These are phyloP conservation scores for Neurospora terricola DNA, from an alignment of 495 filamentous ascomycete genomes.

Conservation along the genomic window DNA sequence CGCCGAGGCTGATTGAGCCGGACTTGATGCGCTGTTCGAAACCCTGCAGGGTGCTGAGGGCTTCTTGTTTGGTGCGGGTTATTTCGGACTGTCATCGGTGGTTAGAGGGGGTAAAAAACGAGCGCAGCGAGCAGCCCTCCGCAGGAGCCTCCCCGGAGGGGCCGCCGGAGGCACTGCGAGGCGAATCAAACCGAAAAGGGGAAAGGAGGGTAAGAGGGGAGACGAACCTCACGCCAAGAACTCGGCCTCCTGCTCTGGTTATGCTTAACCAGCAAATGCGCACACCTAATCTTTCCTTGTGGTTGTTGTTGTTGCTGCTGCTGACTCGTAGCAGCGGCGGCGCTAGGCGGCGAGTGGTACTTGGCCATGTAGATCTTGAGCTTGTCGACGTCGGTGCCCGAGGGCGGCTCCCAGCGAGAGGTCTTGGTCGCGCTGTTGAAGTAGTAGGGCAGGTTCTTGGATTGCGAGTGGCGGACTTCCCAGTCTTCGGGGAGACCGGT, in stretches of 20 bases:
- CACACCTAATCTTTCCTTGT: slow-evolving; percentile 79
- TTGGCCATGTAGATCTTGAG: slow-evolving; percentile 87
- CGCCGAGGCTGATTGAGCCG: slow-evolving; percentile 57
- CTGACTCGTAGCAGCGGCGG: background rate
- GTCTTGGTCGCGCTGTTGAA: slow-evolving; percentile 76
- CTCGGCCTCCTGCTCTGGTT: slow-evolving; percentile 72
- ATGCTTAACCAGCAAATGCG: slow-evolving; percentile 91
- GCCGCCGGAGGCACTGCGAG: background rate
- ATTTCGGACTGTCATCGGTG: slow-evolving; percentile 49
- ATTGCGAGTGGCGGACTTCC: slow-evolving; percentile 94
- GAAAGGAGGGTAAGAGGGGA: background rate
- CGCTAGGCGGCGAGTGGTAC: slow-evolving; percentile 41
- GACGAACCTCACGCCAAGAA: slow-evolving; percentile 72
- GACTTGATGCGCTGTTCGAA: slow-evolving; percentile 65
- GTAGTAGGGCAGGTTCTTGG: slow-evolving; percentile 97
- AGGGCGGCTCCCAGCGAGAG: slow-evolving; percentile 90
- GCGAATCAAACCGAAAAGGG: too few species aligned
- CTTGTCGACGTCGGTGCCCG: slow-evolving; percentile 75
- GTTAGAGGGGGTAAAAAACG: background rate
- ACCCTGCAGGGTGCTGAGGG: slow-evolving; percentile 59
- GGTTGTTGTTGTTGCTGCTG: slow-evolving; percentile 28
- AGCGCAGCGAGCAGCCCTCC: background rate
- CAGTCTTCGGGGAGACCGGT: slow-evolving; percentile 78
- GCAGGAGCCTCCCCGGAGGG: background rate
- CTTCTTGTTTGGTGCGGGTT: slow-evolving; percentile 79